phyloP scores from a whole-genome alignment of 179 eudicot genomes.

The Kewa caespitosa region DNA sequence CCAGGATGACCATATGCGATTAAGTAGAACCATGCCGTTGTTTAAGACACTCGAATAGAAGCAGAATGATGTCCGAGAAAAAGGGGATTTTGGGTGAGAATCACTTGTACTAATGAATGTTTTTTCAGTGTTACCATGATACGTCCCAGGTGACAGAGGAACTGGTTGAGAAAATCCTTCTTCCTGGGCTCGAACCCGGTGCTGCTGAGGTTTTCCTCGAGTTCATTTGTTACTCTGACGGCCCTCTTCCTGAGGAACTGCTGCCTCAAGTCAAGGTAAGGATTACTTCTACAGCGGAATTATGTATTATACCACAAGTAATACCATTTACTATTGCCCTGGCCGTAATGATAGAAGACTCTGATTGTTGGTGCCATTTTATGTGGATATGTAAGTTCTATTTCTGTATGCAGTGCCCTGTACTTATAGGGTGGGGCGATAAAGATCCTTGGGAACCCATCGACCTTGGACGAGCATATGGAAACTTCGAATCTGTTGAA shows the following conservation, averaged over 20 bases:
- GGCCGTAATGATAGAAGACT: not conserved
- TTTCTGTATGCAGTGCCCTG: constrained; percentile 67
- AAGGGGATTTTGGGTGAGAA: not conserved
- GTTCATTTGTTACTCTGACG: constrained; percentile 92
- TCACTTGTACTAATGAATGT: constrained; percentile 21
- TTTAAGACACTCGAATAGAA: too few relatives aligned
- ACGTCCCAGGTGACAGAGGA: constrained; percentile 92
- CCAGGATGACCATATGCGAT: too few relatives aligned
- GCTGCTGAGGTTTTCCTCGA: constrained; percentile 95
- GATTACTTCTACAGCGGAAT: not conserved
- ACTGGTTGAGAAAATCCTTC: constrained; percentile 76
- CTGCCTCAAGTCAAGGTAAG: constrained; percentile 90
- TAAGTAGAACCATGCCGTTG: too few relatives aligned
- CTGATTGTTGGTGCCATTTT: not conserved
- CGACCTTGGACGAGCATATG: constrained; percentile 81
- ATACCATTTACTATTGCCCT: not conserved
- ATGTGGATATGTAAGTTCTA: not conserved
- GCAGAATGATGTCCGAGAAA: not conserved
- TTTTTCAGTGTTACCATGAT: constrained; percentile 88
- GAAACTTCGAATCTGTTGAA: constrained; percentile 65
- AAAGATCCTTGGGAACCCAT: constrained; percentile 99
- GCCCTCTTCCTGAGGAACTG: constrained; percentile 94
- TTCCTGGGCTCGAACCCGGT: constrained; percentile 93
- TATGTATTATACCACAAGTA: not conserved
- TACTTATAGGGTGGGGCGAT: constrained; percentile 93